phyloP scores from a whole-genome alignment of 805 yeast genomes.

The Schwanniomyces pseudopolymorphus region DNA sequence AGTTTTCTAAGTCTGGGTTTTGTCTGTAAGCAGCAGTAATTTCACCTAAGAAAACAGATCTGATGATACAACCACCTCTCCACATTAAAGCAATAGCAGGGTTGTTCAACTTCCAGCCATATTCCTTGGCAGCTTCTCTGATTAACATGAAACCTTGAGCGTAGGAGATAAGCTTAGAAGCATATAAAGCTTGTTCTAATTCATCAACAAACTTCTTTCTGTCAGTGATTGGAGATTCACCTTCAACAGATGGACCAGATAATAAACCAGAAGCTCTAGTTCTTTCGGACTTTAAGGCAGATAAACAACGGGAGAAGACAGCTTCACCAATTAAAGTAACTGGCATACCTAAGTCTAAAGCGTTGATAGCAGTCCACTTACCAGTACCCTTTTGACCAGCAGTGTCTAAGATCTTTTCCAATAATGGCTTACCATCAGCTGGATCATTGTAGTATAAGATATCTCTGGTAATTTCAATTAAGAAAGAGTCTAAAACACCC shows the following conservation, averaged over 20 bases:
- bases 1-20: constrained; percentile 90
- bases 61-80: constrained; percentile 99
- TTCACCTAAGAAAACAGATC: constrained; percentile 97
- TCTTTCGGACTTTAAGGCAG: constrained; percentile 92
- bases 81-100: constrained; percentile 99
- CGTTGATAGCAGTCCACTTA: constrained; percentile 99
- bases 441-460: constrained; percentile 84
- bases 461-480: constrained; percentile 95
- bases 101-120: constrained; percentile 95
- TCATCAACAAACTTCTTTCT: constrained; percentile 84
- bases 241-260: constrained; percentile 73
- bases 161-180: constrained; percentile 96
- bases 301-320: constrained; percentile 92
- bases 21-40: constrained; percentile 95
- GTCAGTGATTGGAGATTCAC: constrained; percentile 64
- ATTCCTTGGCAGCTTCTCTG: constrained; percentile 96
- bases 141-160: constrained; percentile 99
- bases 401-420: constrained; percentile 92
- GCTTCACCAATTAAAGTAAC: constrained; percentile 98
- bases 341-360: constrained; percentile 97
- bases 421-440: constrained; percentile 85
- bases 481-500: constrained; percentile 96
- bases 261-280: constrained; percentile 75
- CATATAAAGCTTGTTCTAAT: constrained; percentile 96
- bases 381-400: constrained; percentile 99